A percentile compares a stretch with the other conserved stretches of the same genome.
These are phyloP conservation scores for Citrus glauca DNA, from an alignment of 345 rosid genomes.

Conservation along the genomic window DNA sequence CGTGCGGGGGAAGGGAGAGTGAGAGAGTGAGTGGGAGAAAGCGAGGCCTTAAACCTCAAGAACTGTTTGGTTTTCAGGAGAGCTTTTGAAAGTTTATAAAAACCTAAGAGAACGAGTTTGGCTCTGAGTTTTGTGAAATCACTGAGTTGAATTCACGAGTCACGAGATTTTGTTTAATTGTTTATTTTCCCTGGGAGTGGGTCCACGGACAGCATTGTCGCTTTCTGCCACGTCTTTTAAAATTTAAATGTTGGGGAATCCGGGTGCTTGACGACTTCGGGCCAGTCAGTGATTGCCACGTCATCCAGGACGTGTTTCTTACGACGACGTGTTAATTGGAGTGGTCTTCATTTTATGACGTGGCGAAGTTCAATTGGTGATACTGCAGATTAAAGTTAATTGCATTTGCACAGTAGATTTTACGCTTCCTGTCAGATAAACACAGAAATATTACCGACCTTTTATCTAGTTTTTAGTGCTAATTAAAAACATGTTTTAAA, in stretches of 20 bases:
- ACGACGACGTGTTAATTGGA: neutral
- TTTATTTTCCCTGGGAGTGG: neutral
- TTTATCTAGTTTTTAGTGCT: neutral
- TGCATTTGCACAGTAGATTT: neutral
- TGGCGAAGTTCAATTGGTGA: neutral
- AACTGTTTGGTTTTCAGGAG: neutral
- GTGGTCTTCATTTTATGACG: neutral
- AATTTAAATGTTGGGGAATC: neutral
- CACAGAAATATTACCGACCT: neutral
- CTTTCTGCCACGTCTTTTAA: neutral
- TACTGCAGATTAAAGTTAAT: no score
- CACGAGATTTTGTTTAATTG: neutral
- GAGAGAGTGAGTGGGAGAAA: neutral
- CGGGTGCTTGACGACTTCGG: neutral
- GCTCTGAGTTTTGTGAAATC: neutral
- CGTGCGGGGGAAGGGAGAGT: neutral
- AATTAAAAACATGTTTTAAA: no score
- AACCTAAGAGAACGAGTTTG: constrained; percentile 11
- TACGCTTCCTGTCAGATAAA: neutral
- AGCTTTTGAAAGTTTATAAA: neutral
- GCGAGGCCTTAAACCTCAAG: constrained; percentile 16
- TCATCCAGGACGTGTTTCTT: neutral
- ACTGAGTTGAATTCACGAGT: constrained; percentile 7
- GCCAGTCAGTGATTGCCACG: neutral
- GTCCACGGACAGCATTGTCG: neutral